Base-by-base conservation (phyloP, 2,329 filamentous ascomycete genomes). In the Exophiala aquamarina region DNA sequence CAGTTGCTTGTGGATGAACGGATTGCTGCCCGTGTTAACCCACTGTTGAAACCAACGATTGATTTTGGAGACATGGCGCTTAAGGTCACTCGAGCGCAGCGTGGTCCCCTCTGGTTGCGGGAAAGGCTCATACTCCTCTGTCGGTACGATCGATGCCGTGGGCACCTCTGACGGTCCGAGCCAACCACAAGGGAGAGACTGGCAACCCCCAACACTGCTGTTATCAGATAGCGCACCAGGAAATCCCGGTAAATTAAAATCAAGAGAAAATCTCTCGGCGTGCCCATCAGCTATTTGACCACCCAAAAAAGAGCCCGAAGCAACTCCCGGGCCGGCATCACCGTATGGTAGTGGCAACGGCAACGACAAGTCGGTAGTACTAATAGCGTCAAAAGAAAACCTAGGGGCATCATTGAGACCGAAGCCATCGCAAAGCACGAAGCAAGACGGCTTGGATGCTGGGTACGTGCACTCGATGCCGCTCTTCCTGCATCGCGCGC, bases 1-100 rank as follows among this genome's bases (percentile, higher is more conserved):
- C 8, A 68, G 49, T 6, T 47, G 47, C 0, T 43, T 6, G 47
- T 69, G 67, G 8, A 68, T 62, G 36, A 69, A 63, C 1, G 64
- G 58, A 23, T 57, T 64, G 40, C 52, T 45, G 3, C 65, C 62
- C 7, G 56, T 60, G 1, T 45, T 42, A 18, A 56, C 52, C 65
- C 66, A 70, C 2, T 37, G 35, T 17, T 23, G 20, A 4, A 66
- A 47, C 63, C 64, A 66, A 14, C 29, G 19, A 47, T 56, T 43
- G 23, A 62, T 19, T 1, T 8, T 32, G 10, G 14, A 3, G 3
- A 41, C 14, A 28, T 11, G 13, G 20, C 18, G 6, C 14, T 29
- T 19, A 2, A 20, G 4, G 11, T 41, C 26, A 11, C 28, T 41
- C 3, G 15, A 14, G 13, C 14, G 20, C 4, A 41, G 26, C 2